Evolutionary conservation across 106 monocot species (phyloP), one percentile per base, ranked within the genome.

Genomic region (Amphibolis antarctica): DNA sequence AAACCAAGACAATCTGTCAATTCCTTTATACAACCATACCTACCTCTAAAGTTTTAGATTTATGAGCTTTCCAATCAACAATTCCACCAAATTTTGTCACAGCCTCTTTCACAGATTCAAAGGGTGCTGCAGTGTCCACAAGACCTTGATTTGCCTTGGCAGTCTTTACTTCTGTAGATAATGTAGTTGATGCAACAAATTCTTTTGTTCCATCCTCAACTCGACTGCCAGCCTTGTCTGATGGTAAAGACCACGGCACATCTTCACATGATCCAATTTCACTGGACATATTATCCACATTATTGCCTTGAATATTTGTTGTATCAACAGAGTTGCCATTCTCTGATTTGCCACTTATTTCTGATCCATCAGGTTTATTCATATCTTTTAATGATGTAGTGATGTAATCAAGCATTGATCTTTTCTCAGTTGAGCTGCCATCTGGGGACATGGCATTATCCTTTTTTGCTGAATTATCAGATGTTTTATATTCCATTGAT

Each of bases 31-130:
- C n/a, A 26, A 5, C 7, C 10, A 26, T 26, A 55, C 25, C 23
- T 82, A 86, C 86, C 74, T 77, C 74, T 43, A 72, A 44, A 15
- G 58, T 13, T 18, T 59, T 59, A 18, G 69, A 46, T 58, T 72
- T 82, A 15, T 78, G 81, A 66, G 84, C 73, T 59, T 81, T 88
- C 88, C 88, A 88, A 67, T 78, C 84, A 25, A 73, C 77, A 51
- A 74, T 81, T 28, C 81, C 88, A 59, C 88, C 88, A 61, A 84
- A 84, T 71, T 77, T 88, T 17, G 54, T 74, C 24, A 84, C 84
- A 30, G 79, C 84, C 24, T 71, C 71, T 58, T 84, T 88, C 23
- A 88, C 88, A 27, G 88, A 88, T 67, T 88, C 81, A 69, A 88
- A 68, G 9, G 81, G 81, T 13, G 76, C 71, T 24, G 81, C 71